These are phyloP conservation scores for Dendrostoma leiphaemia DNA, from an alignment of 2,329 filamentous ascomycete genomes.

Conservation along the genomic window DNA sequence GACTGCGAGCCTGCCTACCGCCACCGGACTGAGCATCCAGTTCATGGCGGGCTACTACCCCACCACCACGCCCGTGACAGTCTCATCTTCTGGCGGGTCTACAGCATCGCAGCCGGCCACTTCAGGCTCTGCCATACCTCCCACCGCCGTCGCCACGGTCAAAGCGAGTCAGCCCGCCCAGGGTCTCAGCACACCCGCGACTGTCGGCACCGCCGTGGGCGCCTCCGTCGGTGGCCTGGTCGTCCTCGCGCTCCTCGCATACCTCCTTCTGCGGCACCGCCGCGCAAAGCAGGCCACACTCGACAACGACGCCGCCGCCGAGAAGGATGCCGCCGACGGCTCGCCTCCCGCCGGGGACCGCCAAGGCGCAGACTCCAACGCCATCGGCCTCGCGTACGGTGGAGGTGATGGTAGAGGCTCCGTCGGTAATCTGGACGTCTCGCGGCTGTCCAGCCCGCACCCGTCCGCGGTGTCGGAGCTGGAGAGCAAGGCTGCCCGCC, in stretches of 20 bases:
- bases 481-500: constrained; percentile 19
- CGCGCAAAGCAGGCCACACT: background rate
- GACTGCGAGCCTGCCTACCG: constrained; percentile 27
- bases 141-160: background rate
- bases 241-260: constrained; percentile 21
- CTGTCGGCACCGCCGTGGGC: constrained; percentile 25
- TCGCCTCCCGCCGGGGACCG: background rate
- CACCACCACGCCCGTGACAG: background rate
- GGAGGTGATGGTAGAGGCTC: background rate
- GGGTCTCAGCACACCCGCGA: constrained; percentile 24
- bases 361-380: constrained; percentile 2
- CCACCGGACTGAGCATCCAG: constrained; percentile 26
- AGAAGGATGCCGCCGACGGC: background rate
- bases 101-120: background rate
- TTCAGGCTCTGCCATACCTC: constrained; percentile 2
- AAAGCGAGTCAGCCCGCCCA: background rate
- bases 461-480: constrained; percentile 19
- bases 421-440: constrained; percentile 5
- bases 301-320: background rate
- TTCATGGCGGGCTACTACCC: constrained; percentile 16
- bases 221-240: constrained; percentile 6
- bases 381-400: constrained; percentile 4
- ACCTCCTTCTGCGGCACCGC: constrained; percentile 23
- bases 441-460: background rate
- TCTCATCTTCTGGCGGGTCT: background rate